Base-by-base conservation (phyloP, 2,329 filamentous ascomycete genomes). In the Fusarium xylarioides region DNA sequence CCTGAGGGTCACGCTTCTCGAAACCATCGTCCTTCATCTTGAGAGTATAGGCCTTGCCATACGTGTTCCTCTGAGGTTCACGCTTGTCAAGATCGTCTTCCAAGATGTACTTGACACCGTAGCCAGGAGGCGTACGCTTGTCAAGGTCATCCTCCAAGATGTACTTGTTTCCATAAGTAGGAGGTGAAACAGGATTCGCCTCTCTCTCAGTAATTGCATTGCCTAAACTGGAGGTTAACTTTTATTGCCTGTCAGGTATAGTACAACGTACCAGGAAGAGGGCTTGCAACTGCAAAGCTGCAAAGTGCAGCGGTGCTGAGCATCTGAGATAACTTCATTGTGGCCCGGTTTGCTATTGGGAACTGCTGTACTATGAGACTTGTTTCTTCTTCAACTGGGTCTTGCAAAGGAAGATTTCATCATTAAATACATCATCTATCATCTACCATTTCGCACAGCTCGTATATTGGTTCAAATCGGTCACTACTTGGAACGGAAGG, bases 161-260 rank as follows among this genome's bases (percentile, higher is more conserved):
- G 28, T 32, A 47, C 19, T 30, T 47, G 2, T 7, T 11, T 7
- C 28, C 46, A 4, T 49, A 49, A 7, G 5, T 7, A 32, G 46
- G 46, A 12, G 32, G 19, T 3, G 23, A 5, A 35, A 35, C 15
- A 8, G 57, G n/a, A 2, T 37, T 18, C 4, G 23, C 30, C 5
- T 64, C 63, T 12, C 63, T 43, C 11, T 66, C 11, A 2, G 42
- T 26, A 4, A 66, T 16, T 7, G 1, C 23, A 23, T 35, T 19
- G 1, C 2, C 49, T 54, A 11, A 4, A 12, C 3, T 11, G 0
- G 21, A 14, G 2, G 7, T 66, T 15, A 66, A 15, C 8, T 11
- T 3, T 0, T 18, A 4, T 9, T 21, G 7, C 15, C 10, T 5
- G 3, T 1, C 6, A 6, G 0, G 2, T 0, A 8, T 5, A 16